These are phyloP conservation scores for Podila epicladia DNA, from an alignment of 192 early-diverging fungal species.

Conservation along the genomic window DNA sequence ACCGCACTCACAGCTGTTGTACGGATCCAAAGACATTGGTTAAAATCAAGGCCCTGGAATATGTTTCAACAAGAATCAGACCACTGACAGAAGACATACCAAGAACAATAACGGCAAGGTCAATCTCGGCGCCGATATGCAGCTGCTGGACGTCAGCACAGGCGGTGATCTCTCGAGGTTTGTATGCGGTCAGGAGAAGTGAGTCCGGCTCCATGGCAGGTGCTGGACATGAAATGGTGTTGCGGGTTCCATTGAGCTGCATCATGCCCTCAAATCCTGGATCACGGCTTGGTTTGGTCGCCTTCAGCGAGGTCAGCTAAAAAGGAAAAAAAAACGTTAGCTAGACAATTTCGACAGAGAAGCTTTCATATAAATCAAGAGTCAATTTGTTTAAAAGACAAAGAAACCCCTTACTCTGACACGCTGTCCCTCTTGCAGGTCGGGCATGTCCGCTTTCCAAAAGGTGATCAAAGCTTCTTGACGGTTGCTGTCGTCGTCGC, in stretches of 20 bases:
- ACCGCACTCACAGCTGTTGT: conserved; percentile 9
- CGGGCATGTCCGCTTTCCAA: conserved; percentile 23
- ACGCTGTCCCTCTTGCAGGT: conserved; percentile 29
- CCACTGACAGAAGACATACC: conserved; percentile 11
- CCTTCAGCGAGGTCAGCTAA: conserved; percentile 31
- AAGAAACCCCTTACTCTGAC: conserved; percentile 11
- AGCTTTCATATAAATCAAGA: neutral
- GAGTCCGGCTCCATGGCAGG: conserved; percentile 28
- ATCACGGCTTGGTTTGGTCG: conserved; percentile 33
- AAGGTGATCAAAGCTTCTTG: conserved; percentile 41
- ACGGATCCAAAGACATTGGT: too few relatives aligned
- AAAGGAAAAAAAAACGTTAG: neutral
- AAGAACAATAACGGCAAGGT: conserved; percentile 34
- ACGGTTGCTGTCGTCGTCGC: neutral
- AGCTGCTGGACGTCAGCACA: conserved; percentile 30
- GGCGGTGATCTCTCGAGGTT: conserved; percentile 18
- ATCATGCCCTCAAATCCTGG: conserved; percentile 25
- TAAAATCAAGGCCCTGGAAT: neutral
- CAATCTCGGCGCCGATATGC: conserved; percentile 24
- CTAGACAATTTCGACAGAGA: neutral
- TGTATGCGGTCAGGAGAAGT: conserved; percentile 24
- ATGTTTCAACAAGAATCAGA: neutral
- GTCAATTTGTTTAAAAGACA: neutral
- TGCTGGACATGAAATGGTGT: conserved; percentile 8
- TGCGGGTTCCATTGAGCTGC: conserved; percentile 23